Evolutionary conservation across 2,329 filamentous ascomycete genomes (phyloP), one percentile per base, ranked within the genome.

Genomic region (Fusarium secorum): DNA sequence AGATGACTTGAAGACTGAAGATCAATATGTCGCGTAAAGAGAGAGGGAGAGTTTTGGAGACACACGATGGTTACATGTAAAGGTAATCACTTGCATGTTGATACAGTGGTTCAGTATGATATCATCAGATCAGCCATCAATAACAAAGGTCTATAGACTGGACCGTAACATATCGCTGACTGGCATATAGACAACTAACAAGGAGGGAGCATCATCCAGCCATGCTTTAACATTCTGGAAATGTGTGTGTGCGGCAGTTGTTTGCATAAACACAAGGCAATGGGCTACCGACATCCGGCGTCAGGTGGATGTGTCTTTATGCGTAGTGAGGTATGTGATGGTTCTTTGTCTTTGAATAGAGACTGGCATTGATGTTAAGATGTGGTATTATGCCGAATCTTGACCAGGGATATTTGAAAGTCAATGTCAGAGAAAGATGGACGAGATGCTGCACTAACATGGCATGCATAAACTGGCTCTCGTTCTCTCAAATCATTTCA

Each of bases 251-350:
- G 60, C 38, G 55, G 49, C 32, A 53, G 46, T 57, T 52, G 54
- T 20, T 60, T 64, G 69, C 69, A 70, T 60, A 61, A 59, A 59
- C 51, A 41, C 22, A 49, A 70, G 51, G 61, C 41, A 44, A 44
- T 49, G 58, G 48, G 33, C 59, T 46, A 42, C 24, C 35, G 53
- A 24, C 56, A 61, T 39, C 61, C 45, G 41, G 68, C 59, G 54
- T 74, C 71, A 71, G 65, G 63, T 74, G 60, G 67, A 60, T 58
- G 52, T 55, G 46, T 48, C 38, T 72, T 59, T 51, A 72, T 72
- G 69, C 69, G 51, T 45, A 59, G 57, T 49, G 46, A 49, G 46
- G 61, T 68, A 60, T 28, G 18, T 45, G 58, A 49, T 57, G 46
- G 48, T 52, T 62, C 41, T 66, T 41, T 68, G 68, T 68, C 55